Evolutionary conservation across 129 eudicot species (phyloP), one percentile per base, ranked within the genome.

Genomic region (Daucus carota): DNA sequence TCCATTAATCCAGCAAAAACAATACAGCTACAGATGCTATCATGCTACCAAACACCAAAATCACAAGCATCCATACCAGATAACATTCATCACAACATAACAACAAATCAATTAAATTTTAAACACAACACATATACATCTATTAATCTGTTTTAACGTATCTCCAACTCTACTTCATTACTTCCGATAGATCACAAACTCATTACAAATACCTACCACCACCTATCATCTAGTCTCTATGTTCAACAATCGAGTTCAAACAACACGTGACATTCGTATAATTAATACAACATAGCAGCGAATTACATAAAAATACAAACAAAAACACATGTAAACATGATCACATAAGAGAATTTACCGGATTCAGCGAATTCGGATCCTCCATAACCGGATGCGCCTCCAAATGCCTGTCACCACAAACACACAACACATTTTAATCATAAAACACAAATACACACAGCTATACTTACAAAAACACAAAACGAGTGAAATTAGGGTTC

Each of bases 331-430:
- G n/a, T n/a, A n/a, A n/a, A n/a, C n/a, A n/a, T n/a, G 8, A n/a
- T 33, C 3, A 32, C 42, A 14, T 3, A 6, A 31, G 13, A 63
- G 5, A 67, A 0, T 2, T 16, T 65, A 94, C 98, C 88, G 82
- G 90, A 78, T 89, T 87, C 73, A 91, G 62, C 1, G 98, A 94
- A 89, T 91, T 94, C n/a, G 98, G 98, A 89, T 94, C 97, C 93
- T 94, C 97, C 76, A 94, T 81, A 13, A 91, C 82, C 70, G 98
- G 96, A 66, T 86, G 87, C 66, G 92, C 93, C 80, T 89, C 96
- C 41, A 87, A 86, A 72, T 91, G 98, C 75, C 97, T 89, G 84
- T 62, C 28, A 85, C 65, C 66, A 7, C 41, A 74, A 46, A 78
- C 65, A 24, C 70, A 24, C n/a, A 74, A 16, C 57, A 31, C 71